Evolutionary conservation across 2,329 filamentous ascomycete genomes (phyloP).

Genomic region (Exophiala viscosa): DNA sequence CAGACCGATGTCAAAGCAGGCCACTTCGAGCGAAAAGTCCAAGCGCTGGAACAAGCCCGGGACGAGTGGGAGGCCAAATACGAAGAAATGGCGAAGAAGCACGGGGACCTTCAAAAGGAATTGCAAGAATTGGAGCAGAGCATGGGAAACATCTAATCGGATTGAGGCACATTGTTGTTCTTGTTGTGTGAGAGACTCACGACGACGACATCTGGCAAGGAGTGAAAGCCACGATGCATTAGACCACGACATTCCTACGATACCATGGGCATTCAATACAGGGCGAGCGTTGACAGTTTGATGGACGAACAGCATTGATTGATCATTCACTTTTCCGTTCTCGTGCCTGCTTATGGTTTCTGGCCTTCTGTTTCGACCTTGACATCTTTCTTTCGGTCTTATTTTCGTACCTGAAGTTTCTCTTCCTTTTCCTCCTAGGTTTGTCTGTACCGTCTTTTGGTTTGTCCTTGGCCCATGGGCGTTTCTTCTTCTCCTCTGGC

Average conservation of each 20-base stretch:
- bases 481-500: slow-evolving; percentile 33
- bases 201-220: slow-evolving; percentile 27
- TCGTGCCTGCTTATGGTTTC: slow-evolving; percentile 68
- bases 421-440: slow-evolving; percentile 70
- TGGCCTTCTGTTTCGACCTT: slow-evolving; percentile 60
- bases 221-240: slow-evolving; percentile 17
- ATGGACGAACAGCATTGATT: slow-evolving; percentile 11
- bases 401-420: slow-evolving; percentile 88
- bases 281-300: slow-evolving; percentile 18
- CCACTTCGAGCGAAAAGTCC: slow-evolving; percentile 98
- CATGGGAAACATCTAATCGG: slow-evolving; percentile 79
- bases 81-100: slow-evolving; percentile 94
- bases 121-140: slow-evolving; percentile 85
- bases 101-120: slow-evolving; percentile 78
- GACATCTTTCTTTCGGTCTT: slow-evolving; percentile 72
- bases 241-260: slow-evolving; percentile 24
- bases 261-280: slow-evolving; percentile 25
- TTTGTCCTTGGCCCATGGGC: slow-evolving; percentile 47
- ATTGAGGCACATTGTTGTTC: slow-evolving; percentile 22
- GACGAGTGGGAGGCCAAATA: slow-evolving; percentile 97
- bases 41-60: slow-evolving; percentile 85
- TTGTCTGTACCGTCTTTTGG: slow-evolving; percentile 23
- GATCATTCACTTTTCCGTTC: slow-evolving; percentile 42
- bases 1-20: slow-evolving; percentile 99
- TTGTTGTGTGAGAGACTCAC: slow-evolving; percentile 14